These are phyloP conservation scores for Evansstolkia leycettana DNA, from an alignment of 495 filamentous ascomycete genomes.

Conservation along the genomic window DNA sequence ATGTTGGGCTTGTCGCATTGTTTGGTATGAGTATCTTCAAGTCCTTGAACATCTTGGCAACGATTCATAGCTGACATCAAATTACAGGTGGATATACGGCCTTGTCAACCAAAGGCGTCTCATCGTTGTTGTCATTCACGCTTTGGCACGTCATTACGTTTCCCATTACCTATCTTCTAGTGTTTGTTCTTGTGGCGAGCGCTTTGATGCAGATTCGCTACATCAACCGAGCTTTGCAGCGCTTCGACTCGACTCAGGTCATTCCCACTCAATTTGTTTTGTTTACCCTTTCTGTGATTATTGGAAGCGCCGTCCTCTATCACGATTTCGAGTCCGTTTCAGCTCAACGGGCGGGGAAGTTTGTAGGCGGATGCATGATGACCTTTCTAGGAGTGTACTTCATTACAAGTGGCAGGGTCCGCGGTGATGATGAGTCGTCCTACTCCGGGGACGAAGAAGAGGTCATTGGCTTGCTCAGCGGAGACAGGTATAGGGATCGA, in stretches of 20 bases:
- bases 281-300: conserved; percentile 90
- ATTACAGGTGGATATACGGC: conserved; percentile 80
- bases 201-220: conserved; percentile 94
- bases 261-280: conserved; percentile 95
- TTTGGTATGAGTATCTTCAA: conserved; percentile 52
- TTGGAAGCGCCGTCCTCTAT: conserved; percentile 85
- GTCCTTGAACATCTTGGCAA: too few relatives aligned
- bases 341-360: conserved; percentile 58
- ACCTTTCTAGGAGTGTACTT: conserved; percentile 93
- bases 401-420: conserved; percentile 58
- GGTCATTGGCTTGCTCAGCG: conserved; percentile 31
- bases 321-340: conserved; percentile 81
- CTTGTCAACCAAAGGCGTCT: conserved; percentile 89
- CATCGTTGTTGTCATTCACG: conserved; percentile 82
- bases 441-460: conserved; percentile 37
- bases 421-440: conserved; percentile 31
- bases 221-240: conserved; percentile 84
- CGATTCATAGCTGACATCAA: too few relatives aligned
- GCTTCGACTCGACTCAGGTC: conserved; percentile 93
- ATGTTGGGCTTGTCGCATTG: conserved; percentile 82
- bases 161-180: conserved; percentile 77
- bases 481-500: conserved; percentile 29
- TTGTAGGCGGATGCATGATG: conserved; percentile 75
- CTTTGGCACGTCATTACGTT: conserved; percentile 80
- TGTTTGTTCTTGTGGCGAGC: conserved; percentile 64